Base-by-base conservation (phyloP, 2,329 filamentous ascomycete species). In the Arthroderma sp. region DNA sequence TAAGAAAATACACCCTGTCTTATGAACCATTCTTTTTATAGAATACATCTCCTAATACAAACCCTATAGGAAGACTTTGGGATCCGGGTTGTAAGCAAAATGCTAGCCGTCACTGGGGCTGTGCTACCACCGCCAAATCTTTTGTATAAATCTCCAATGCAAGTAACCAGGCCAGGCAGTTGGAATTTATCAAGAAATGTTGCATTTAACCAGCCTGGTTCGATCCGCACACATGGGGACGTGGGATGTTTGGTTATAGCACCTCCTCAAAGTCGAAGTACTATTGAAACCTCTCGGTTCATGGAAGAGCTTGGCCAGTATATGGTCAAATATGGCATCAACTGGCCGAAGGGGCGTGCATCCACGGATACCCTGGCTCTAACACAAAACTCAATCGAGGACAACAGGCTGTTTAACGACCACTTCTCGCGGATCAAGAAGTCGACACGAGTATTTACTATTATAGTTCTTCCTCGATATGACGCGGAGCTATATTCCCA, bases 391-490 rank as follows among this genome's bases (percentile, higher is more conserved):
- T 15, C 25, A 4, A 49, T 25, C 21, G 38, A 43, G 15, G 11
- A 54, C 23, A 23, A 54, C 11, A 19, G n/a, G 4, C 11, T 19
- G 5, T 39, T 56, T 21, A 31, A 47, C 5, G 17, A 57, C 1
- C 39, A 37, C 2, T 57, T 62, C 17, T 25, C 28, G 17, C 9
- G 28, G 8, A 55, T 63, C 39, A 38, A 58, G n/a, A 25, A 28
- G 2, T 2, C 19, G 2, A 19, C 19, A 4, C n/a, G 58, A 15
- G 47, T 25, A 9, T 58, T 63, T 25, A 39, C 62, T 7, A 41
- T 65, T 17, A 60, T 63, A 13, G 49, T 64, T 37, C 55, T 65
- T 5, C 61, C 63, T 9, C 23, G 9, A 4, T 58, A 59, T 4
- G 53, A 61, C 25, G 44, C 60, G 23, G 37, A 58, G n/a, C 54